Percentiles rank a stretch among this genome's conserved stretches.
Evolutionary conservation across 805 yeast genomes (phyloP).

Genomic region (Yamadazyma phyllophila): DNA sequence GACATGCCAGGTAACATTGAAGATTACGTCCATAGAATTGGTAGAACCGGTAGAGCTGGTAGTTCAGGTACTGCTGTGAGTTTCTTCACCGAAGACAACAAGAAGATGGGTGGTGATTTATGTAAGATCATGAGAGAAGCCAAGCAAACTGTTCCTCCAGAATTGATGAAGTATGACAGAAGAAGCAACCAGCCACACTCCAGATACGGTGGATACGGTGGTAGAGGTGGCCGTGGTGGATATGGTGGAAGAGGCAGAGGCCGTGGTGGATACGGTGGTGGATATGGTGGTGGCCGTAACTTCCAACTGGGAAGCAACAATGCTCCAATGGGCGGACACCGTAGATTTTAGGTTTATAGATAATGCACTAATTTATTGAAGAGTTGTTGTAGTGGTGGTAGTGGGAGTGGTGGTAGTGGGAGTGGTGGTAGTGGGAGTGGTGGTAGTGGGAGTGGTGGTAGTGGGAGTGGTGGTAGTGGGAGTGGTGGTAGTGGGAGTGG

Average conservation of each 20-base stretch:
- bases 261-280: constrained; percentile 42
- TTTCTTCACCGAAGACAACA: constrained; percentile 84
- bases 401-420: too few species aligned
- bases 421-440: too few species aligned
- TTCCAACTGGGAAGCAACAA: constrained; percentile 46
- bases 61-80: constrained; percentile 93
- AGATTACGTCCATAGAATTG: constrained; percentile 98
- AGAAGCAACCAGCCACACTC: constrained; percentile 64
- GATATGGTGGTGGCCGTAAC: constrained; percentile 25
- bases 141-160: constrained; percentile 83
- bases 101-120: constrained; percentile 86
- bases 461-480: too few species aligned
- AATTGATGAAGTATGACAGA: constrained; percentile 63
- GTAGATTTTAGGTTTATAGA: constrained; percentile 34
- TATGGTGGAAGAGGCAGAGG: constrained; percentile 45
- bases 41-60: constrained; percentile 99
- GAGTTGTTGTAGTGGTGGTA: too few species aligned
- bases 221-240: constrained; percentile 55
- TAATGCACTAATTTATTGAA: neutral
- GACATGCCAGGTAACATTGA: constrained; percentile 98
- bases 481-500: too few species aligned
- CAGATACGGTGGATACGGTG: constrained; percentile 51
- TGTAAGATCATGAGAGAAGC: constrained; percentile 93
- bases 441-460: too few species aligned
- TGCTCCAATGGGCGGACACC: constrained; percentile 44